Conservation (phyloP, 2,329 filamentous ascomycete species). For the Fusarium euwallaceae region DNA sequence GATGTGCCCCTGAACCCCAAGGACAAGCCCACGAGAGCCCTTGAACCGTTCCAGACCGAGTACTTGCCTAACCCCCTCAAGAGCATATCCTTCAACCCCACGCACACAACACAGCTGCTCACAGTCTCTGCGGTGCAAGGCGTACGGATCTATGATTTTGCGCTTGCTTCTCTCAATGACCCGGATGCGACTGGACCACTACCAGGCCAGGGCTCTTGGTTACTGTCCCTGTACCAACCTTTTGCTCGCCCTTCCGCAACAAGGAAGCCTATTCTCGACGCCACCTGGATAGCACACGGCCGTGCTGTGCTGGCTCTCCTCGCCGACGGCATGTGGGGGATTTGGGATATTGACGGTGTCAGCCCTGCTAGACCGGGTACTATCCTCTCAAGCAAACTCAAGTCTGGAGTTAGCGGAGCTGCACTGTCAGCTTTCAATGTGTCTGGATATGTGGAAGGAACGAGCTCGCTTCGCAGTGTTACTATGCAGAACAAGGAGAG, state of each 20-base stretch:
- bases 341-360: slow-evolving; percentile 74
- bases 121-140: slow-evolving; percentile 67
- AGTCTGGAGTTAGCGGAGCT: slow-evolving; percentile 67
- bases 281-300: slow-evolving; percentile 72
- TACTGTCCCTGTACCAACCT: slow-evolving; percentile 71
- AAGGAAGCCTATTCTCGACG: slow-evolving; percentile 72
- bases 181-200: slow-evolving; percentile 65
- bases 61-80: slow-evolving; percentile 67
- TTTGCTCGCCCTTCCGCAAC: slow-evolving; percentile 63
- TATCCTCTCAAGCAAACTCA: slow-evolving; percentile 63
- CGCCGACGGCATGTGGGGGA: slow-evolving; percentile 75
- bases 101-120: slow-evolving; percentile 69
- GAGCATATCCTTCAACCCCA: slow-evolving; percentile 72
- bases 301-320: slow-evolving; percentile 70
- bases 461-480: slow-evolving; percentile 64
- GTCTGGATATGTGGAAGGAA: slow-evolving; percentile 72
- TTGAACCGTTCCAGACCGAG: slow-evolving; percentile 71
- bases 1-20: slow-evolving; percentile 64
- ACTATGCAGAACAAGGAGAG: slow-evolving; percentile 52
- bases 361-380: slow-evolving; percentile 60
- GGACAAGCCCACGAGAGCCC: slow-evolving; percentile 45
- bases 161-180: slow-evolving; percentile 64
- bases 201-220: slow-evolving; percentile 72
- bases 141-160: slow-evolving; percentile 73
- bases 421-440: slow-evolving; percentile 70